A percentile compares a stretch with the other conserved stretches of the same genome.
Evolutionary conservation across 176 grass and related monocot species (phyloP).

Genomic region (Phoenix roebelenii): DNA sequence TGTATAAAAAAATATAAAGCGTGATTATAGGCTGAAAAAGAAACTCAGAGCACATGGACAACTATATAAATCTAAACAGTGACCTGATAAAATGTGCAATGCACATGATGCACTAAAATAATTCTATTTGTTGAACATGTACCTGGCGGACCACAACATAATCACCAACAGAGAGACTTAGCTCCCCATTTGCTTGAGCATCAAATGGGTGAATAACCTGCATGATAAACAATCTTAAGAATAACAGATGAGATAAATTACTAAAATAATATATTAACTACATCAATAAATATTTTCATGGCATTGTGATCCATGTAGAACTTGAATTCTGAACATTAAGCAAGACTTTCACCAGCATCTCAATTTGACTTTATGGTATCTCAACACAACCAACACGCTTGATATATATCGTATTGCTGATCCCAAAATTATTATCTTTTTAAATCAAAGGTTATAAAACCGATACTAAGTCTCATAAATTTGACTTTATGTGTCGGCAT

Average conservation of each 20-base stretch:
- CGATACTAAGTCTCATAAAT: too few species aligned
- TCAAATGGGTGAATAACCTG: constrained; percentile 94
- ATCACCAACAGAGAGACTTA: constrained; percentile 73
- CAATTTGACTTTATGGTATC: too few species aligned
- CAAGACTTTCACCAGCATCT: neutral
- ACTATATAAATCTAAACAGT: too few species aligned
- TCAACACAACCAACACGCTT: too few species aligned
- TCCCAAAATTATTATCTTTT: too few species aligned
- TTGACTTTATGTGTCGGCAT: too few species aligned
- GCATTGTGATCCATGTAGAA: neutral
- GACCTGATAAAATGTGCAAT: too few species aligned
- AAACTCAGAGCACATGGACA: too few species aligned
- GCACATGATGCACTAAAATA: neutral
- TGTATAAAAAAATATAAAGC: too few species aligned
- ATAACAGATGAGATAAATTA: neutral
- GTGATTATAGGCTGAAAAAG: too few species aligned
- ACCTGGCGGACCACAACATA: constrained; percentile 85
- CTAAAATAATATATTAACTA: constrained; percentile 6
- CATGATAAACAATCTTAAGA: constrained; percentile 9
- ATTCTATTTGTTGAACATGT: constrained; percentile 6
- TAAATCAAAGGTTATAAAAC: too few species aligned
- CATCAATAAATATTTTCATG: neutral
- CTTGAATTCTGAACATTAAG: neutral
- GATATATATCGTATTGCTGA: too few species aligned
- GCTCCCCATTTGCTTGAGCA: constrained; percentile 80